These are phyloP conservation scores for Durotheca rogersii DNA, from an alignment of 495 filamentous ascomycete species.

Conservation along the genomic window DNA sequence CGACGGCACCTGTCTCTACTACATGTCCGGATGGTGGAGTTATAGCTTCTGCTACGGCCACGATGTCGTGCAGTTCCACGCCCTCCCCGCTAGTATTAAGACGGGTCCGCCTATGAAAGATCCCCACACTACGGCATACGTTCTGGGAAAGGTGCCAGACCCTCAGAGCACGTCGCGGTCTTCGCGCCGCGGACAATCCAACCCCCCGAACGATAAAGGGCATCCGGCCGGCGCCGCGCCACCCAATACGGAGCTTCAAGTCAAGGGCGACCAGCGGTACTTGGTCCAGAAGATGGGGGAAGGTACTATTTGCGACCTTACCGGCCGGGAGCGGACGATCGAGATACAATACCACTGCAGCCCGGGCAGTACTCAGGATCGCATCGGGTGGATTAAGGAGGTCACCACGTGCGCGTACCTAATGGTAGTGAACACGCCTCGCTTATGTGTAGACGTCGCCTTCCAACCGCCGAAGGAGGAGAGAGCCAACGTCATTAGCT, in stretches of 20 bases:
- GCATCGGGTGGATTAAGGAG: constrained; percentile 94
- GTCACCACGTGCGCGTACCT: constrained; percentile 89
- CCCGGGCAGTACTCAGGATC: constrained; percentile 69
- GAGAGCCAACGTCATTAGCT: constrained; percentile 74
- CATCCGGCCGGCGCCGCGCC: constrained; percentile 42
- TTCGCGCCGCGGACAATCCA: constrained; percentile 37
- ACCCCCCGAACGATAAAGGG: constrained; percentile 28
- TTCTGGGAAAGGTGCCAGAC: constrained; percentile 61
- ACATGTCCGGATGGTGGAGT: constrained; percentile 91
- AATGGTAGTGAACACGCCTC: constrained; percentile 91
- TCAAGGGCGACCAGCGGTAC: constrained; percentile 82
- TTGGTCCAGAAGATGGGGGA: constrained; percentile 83
- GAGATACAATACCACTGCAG: constrained; percentile 94
- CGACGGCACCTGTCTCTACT: constrained; percentile 87
- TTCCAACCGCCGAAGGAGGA: constrained; percentile 85
- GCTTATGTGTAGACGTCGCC: constrained; percentile 88
- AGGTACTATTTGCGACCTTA: constrained; percentile 91
- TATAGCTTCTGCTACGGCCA: constrained; percentile 93
- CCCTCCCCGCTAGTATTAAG: constrained; percentile 61
- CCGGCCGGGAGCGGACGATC: constrained; percentile 77
- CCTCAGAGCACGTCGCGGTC: constrained; percentile 27
- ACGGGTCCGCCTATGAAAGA: constrained; percentile 74
- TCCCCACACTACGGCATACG: constrained; percentile 71
- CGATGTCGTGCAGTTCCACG: constrained; percentile 90
- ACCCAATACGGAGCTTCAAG: constrained; percentile 66